Evolutionary conservation across 768 basidiomycete species (phyloP), one percentile per base, ranked within the genome.

Genomic region (button mushroom (Agaricus bisporus)): DNA sequence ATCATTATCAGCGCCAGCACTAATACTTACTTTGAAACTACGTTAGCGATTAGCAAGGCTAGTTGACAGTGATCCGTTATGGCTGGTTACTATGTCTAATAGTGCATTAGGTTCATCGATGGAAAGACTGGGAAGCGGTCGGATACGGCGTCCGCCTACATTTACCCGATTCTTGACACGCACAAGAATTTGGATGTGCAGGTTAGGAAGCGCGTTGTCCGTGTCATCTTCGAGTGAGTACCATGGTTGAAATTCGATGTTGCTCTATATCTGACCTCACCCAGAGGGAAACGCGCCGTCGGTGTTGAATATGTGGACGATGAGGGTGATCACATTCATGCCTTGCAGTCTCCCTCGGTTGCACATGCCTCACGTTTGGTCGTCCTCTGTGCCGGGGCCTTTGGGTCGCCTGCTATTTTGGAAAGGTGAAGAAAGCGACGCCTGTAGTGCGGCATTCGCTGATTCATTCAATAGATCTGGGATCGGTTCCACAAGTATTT

Each of bases 61-160:
- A 57, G 71, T 26, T n/a, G n/a, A n/a, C n/a, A n/a, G n/a, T n/a
- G n/a, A n/a, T n/a, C n/a, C n/a, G n/a, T n/a, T n/a, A n/a, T n/a
- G n/a, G n/a, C n/a, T n/a, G n/a, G n/a, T n/a, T n/a, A n/a, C n/a
- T n/a, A n/a, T n/a, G n/a, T n/a, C n/a, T n/a, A n/a, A n/a, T n/a
- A n/a, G n/a, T n/a, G n/a, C n/a, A n/a, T n/a, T n/a, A n/a, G 85
- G 59, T 87, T 80, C 60, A 69, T 86, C n/a, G 70, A 80, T 55
- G 64, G 60, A 2, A 63, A 65, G 15, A 80, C 74, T 2, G 84
- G 85, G 22, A 70, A 58, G 41, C 77, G 85, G 18, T 83, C 82
- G 0, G 83, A 86, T 59, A 61, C 75, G 0, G 71, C 84, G 3
- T 76, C 81, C 54, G 58, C 71, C 57, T 81, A 74, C 46, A 64